A percentile compares a stretch with the other conserved stretches of the same genome.
phyloP scores from a whole-genome alignment of 2,329 filamentous ascomycete genomes.

The Celoporthe dispersa region DNA sequence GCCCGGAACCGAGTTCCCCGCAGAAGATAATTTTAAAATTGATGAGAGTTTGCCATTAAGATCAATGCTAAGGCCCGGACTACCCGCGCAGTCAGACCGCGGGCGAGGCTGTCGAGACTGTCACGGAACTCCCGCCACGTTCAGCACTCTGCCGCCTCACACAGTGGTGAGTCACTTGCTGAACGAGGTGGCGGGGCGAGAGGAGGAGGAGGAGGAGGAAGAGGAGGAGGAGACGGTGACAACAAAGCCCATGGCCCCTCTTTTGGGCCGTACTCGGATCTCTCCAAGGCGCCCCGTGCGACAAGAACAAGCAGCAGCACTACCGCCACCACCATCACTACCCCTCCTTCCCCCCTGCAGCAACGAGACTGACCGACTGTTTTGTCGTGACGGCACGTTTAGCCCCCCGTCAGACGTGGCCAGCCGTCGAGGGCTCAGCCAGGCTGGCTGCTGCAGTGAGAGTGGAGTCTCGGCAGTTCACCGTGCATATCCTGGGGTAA shows the following conservation, averaged over 20 bases:
- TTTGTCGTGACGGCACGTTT: not conserved
- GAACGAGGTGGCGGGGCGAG: not conserved
- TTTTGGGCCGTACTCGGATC: not conserved
- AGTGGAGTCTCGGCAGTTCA: slow-evolving; percentile 9
- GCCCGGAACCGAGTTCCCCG: not conserved
- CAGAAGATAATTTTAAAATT: not conserved
- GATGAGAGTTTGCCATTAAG: not conserved
- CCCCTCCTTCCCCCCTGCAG: not conserved
- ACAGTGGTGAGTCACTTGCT: not conserved
- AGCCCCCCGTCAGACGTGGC: slow-evolving; percentile 3
- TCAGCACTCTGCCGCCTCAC: not conserved
- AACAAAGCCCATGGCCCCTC: not conserved
- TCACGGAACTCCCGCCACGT: not conserved
- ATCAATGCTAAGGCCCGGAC: not conserved
- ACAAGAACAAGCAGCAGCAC: not conserved
- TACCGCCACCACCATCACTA: not conserved
- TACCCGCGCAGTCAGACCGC: no score
- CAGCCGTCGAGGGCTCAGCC: not conserved
- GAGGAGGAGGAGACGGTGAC: not conserved
- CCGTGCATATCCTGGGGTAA: slow-evolving; percentile 14
- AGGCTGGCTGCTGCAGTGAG: not conserved
- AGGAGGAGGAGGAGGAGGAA: not conserved
- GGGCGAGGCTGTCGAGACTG: not conserved
- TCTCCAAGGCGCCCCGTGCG: not conserved
- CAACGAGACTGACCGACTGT: slow-evolving; percentile 2